Base-by-base conservation (phyloP, 2,329 filamentous ascomycete genomes). In the Aspergillus chevalieri region DNA sequence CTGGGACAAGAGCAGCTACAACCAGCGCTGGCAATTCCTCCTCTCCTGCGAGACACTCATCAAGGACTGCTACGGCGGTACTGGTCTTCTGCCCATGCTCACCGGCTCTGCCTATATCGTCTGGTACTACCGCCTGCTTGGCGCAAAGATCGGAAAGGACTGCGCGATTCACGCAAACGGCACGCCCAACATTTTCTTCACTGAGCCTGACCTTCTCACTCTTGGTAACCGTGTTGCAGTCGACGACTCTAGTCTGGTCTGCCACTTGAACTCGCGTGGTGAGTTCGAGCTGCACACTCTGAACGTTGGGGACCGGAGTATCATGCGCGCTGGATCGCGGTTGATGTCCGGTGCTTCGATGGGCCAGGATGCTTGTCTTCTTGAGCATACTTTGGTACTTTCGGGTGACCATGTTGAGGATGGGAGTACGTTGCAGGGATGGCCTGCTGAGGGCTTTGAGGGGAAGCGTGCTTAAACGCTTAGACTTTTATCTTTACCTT, bases 301-400 rank as follows among this genome's bases (percentile, higher is more conserved):
- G 2, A 63, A 65, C 15, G 76, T 81, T 8, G 78, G 77, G 0
- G 70, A 77, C 48, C 61, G 79, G 14, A 77, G 76, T 54, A 78
- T 81, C 7, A 56, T 82, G 54, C 66, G 79, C 7, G 74, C 72
- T 2, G 78, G 78, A 1, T 78, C 74, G 41, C 66, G 79, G 28
- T 60, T 82, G 47, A 67, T 82, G 45, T 76, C 72, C 36, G 79
- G 78, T 9, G 78, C 78, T 3, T 69, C 59, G 17, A 81, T 81
- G 78, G 73, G 72, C 48, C 64, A 71, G 2, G 78, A 80, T 56
- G 73, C 74, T 17, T 78, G 77, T 54, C 62, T 82, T 33, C 59
- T 82, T 33, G 79, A 82, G 64, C 79, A 82, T 54, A 82, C 79
- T 0, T 68, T 82, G 3, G 70, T 82, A 39, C 77, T 82, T 72